Evolutionary conservation across 768 basidiomycete species (phyloP).

Genomic region (Lactarius psammicola): DNA sequence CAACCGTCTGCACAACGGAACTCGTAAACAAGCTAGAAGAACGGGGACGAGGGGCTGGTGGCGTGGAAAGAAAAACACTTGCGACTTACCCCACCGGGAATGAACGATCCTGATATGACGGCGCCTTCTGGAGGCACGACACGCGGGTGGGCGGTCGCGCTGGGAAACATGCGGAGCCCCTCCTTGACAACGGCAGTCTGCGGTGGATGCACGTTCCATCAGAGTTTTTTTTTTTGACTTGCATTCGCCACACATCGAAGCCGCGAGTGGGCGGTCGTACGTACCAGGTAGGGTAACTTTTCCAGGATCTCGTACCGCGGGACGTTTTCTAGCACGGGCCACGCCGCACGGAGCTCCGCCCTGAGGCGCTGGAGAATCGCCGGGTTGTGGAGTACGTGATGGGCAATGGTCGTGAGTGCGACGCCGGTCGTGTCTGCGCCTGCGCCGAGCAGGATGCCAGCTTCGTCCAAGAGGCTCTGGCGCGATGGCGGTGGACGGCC

Average conservation of each 20-base stretch:
- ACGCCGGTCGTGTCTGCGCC: constrained; percentile 48
- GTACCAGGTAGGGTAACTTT: constrained; percentile 48
- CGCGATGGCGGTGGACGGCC: constrained; percentile 35
- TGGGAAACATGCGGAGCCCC: constrained; percentile 43
- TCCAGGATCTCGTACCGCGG: constrained; percentile 41
- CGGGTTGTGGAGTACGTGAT: constrained; percentile 39
- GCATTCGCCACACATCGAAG: not conserved
- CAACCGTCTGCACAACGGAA: constrained; percentile 37
- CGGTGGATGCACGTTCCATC: not conserved
- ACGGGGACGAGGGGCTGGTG: not conserved
- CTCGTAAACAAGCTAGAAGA: not conserved
- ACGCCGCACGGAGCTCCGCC: constrained; percentile 39
- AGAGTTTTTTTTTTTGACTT: not conserved
- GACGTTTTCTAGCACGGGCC: constrained; percentile 41
- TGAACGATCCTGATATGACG: constrained; percentile 37
- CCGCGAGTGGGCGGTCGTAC: constrained; percentile 18
- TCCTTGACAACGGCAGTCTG: constrained; percentile 51
- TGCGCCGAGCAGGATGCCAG: constrained; percentile 37
- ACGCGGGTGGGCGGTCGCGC: constrained; percentile 42
- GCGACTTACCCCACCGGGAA: constrained; percentile 42
- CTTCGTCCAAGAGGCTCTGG: constrained; percentile 32
- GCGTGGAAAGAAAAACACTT: not conserved
- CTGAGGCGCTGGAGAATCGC: constrained; percentile 35
- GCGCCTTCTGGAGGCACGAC: constrained; percentile 39
- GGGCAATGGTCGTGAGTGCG: constrained; percentile 39